Conservation (phyloP, 257 asterid species). For the Solanum sejunctum region DNA sequence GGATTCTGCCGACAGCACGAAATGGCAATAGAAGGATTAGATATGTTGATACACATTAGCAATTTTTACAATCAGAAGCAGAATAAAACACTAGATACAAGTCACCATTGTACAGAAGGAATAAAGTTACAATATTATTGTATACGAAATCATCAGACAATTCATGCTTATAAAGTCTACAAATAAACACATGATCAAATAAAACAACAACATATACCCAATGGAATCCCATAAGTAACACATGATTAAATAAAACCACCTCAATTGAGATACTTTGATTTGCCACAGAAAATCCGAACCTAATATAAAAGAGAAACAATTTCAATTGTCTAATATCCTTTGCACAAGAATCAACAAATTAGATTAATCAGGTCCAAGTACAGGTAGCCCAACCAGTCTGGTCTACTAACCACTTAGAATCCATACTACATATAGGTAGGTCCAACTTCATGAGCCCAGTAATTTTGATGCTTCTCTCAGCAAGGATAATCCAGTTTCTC, state of each 20-base stretch:
- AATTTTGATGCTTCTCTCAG: not conserved
- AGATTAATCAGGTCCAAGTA: not conserved
- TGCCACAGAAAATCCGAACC: not conserved
- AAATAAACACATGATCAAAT: not conserved
- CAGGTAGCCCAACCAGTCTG: not conserved
- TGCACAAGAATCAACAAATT: not conserved
- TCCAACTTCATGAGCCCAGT: not conserved
- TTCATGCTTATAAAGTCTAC: not conserved
- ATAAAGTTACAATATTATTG: not conserved
- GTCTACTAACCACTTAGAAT: not conserved
- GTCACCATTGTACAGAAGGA: not conserved
- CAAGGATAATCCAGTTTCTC: not conserved
- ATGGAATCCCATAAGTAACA: not conserved
- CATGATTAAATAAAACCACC: not conserved
- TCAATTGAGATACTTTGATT: not conserved
- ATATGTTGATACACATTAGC: not conserved
- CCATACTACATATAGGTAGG: not conserved
- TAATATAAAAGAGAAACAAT: not conserved
- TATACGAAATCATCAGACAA: not conserved
- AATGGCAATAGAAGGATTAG: not conserved
- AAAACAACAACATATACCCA: not conserved
- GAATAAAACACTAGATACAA: not conserved
- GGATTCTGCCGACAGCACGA: constrained; percentile 41
- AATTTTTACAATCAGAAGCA: not conserved
- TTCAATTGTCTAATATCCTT: not conserved